A percentile compares a stretch with the other conserved stretches of the same genome.
These are phyloP conservation scores for Nectriaceae sp. DNA, from an alignment of 2,329 filamentous ascomycete species.

Conservation along the genomic window DNA sequence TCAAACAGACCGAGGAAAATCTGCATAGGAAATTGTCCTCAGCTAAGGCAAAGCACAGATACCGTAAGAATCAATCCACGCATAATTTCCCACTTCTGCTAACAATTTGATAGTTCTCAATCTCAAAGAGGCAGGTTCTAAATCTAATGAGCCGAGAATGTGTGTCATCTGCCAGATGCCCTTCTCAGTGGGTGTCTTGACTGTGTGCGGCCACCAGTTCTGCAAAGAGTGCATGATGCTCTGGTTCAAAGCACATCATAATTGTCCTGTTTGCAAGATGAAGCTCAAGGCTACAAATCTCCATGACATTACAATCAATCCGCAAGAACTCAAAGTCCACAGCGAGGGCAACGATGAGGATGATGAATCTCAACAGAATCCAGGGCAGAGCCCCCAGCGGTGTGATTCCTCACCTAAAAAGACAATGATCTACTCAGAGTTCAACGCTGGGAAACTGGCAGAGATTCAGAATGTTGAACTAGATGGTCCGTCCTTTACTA, in stretches of 20 bases:
- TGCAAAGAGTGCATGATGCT: conserved; percentile 82
- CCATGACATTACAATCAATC: conserved; percentile 83
- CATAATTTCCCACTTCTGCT: not conserved
- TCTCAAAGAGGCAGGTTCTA: conserved; percentile 59
- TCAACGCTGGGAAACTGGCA: conserved; percentile 69
- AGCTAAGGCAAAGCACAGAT: conserved; percentile 73
- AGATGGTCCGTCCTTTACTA: conserved; percentile 73
- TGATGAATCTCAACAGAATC: conserved; percentile 9
- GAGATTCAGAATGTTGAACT: conserved; percentile 85
- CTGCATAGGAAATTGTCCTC: conserved; percentile 61
- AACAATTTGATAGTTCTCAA: conserved; percentile 46
- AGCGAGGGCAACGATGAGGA: conserved; percentile 24
- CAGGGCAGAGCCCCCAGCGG: conserved; percentile 13
- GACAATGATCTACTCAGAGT: conserved; percentile 72
- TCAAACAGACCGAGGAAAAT: conserved; percentile 37
- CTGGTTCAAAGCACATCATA: conserved; percentile 76
- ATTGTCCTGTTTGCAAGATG: conserved; percentile 84
- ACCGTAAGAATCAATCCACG: conserved; percentile 48
- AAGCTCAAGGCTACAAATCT: conserved; percentile 67
- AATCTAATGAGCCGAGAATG: conserved; percentile 63
- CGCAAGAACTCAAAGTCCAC: conserved; percentile 70
- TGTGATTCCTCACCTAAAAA: conserved; percentile 30
- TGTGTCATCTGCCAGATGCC: conserved; percentile 84
- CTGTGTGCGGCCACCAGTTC: conserved; percentile 88
- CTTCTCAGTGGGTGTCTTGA: conserved; percentile 80